Conservation (phyloP, 1,284 basidiomycete genomes). For the Leccinum griseonigrum region DNA sequence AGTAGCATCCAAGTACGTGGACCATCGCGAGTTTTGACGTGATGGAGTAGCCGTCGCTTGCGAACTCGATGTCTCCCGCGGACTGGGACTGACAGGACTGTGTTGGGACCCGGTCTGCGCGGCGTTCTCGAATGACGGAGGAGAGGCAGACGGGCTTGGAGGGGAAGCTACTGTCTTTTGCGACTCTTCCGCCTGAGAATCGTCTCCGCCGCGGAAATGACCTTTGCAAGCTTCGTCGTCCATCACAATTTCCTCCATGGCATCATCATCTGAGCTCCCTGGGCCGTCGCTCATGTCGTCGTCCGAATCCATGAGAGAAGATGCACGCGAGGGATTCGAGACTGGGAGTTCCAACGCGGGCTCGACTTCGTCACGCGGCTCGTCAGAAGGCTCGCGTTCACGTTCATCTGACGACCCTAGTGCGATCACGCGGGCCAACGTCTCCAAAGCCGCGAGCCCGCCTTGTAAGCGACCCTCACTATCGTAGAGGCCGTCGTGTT, state of each 20-base stretch:
- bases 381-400: slow-evolving; percentile 54
- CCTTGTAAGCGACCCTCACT: slow-evolving; percentile 77
- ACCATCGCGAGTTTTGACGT: slow-evolving; percentile 51
- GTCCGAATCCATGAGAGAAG: slow-evolving; percentile 64
- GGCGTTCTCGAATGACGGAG: slow-evolving; percentile 29
- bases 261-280: slow-evolving; percentile 68
- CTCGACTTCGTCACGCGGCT: slow-evolving; percentile 59
- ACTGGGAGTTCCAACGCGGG: slow-evolving; percentile 75
- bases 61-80: slow-evolving; percentile 35
- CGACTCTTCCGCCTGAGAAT: slow-evolving; percentile 25
- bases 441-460: slow-evolving; percentile 77
- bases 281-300: slow-evolving; percentile 74
- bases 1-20: slow-evolving; percentile 34
- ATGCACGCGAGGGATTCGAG: slow-evolving; percentile 52
- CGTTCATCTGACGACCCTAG: slow-evolving; percentile 53
- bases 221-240: slow-evolving; percentile 50
- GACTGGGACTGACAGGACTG: slow-evolving; percentile 25
- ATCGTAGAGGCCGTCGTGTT: slow-evolving; percentile 75
- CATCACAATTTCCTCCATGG: slow-evolving; percentile 77
- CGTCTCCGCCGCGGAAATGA: slow-evolving; percentile 20
- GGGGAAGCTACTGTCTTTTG: slow-evolving; percentile 30
- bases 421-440: slow-evolving; percentile 77
- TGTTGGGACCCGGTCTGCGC: slow-evolving; percentile 23
- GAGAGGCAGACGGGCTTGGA: slow-evolving; percentile 24
- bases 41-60: slow-evolving; percentile 44